These are phyloP conservation scores for Colletotrichum euphorbiae DNA, from an alignment of 2,329 filamentous ascomycete species.

Conservation along the genomic window DNA sequence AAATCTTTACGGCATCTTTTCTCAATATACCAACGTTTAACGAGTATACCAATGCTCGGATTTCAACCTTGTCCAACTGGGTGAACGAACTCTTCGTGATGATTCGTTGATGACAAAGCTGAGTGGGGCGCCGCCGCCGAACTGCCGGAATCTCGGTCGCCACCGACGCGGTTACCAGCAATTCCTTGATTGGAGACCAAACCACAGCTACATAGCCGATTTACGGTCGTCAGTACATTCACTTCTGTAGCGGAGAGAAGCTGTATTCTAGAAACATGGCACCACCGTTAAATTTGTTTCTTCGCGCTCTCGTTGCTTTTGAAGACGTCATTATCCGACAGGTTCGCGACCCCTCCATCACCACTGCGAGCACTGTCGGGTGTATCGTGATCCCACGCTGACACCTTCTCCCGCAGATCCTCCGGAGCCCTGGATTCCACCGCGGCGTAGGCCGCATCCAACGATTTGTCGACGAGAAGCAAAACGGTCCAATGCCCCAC, in stretches of 20 bases:
- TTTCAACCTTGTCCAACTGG: too few species aligned
- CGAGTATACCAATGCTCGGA: too few species aligned
- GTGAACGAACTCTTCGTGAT: neutral
- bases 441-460: slow-evolving; percentile 65
- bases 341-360: slow-evolving; percentile 1
- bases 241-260: neutral
- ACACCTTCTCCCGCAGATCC: slow-evolving; percentile 52
- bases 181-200: neutral
- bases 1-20: too few species aligned
- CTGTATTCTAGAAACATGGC: slow-evolving; percentile 12
- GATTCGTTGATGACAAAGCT: slow-evolving; percentile 35
- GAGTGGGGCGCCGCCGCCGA: neutral
- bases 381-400: neutral
- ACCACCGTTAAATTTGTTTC: slow-evolving; percentile 23
- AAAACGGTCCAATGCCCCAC: slow-evolving; percentile 61
- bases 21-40: too few species aligned
- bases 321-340: slow-evolving; percentile 37
- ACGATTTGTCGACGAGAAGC: slow-evolving; percentile 59
- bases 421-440: slow-evolving; percentile 64
- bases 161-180: neutral
- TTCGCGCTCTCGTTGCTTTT: slow-evolving; percentile 35
- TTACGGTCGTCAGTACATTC: neutral
- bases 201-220: too few species aligned
- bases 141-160: slow-evolving; percentile 7
- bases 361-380: neutral